Conservation (phyloP, 2,329 filamentous ascomycete species). For the Penicillium sp. region DNA sequence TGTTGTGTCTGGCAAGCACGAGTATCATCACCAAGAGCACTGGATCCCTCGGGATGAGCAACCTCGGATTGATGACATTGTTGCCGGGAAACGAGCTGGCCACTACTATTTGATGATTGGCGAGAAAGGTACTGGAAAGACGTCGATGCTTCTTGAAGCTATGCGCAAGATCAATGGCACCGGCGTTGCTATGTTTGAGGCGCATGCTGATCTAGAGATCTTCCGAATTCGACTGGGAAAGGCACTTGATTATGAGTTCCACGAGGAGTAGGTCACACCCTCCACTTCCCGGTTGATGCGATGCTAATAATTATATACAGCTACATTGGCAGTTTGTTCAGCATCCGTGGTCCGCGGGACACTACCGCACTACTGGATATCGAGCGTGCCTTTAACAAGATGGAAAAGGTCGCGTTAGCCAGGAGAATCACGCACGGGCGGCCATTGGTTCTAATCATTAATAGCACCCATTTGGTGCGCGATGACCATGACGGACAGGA, state of each 20-base stretch:
- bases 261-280: conserved; percentile 73
- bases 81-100: conserved; percentile 69
- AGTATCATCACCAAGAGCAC: conserved; percentile 54
- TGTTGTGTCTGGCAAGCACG: conserved; percentile 37
- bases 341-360: conserved; percentile 87
- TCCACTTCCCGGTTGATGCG: neutral
- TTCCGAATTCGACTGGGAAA: conserved; percentile 92
- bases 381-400: conserved; percentile 93
- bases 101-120: conserved; percentile 92
- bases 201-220: conserved; percentile 91
- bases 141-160: conserved; percentile 91
- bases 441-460: conserved; percentile 90
- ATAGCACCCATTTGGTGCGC: conserved; percentile 85
- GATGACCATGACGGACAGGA: conserved; percentile 93
- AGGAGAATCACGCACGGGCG: conserved; percentile 60
- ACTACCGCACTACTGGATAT: conserved; percentile 92
- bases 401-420: conserved; percentile 86
- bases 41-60: conserved; percentile 90
- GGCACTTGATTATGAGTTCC: conserved; percentile 91
- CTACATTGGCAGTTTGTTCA: conserved; percentile 88
- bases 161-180: conserved; percentile 92
- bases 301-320: conserved; percentile 25
- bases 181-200: conserved; percentile 92
- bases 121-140: conserved; percentile 96
- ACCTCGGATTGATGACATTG: conserved; percentile 74